Conservation (phyloP, 345 rosid species). For the Aquilaria yunnanensis region DNA sequence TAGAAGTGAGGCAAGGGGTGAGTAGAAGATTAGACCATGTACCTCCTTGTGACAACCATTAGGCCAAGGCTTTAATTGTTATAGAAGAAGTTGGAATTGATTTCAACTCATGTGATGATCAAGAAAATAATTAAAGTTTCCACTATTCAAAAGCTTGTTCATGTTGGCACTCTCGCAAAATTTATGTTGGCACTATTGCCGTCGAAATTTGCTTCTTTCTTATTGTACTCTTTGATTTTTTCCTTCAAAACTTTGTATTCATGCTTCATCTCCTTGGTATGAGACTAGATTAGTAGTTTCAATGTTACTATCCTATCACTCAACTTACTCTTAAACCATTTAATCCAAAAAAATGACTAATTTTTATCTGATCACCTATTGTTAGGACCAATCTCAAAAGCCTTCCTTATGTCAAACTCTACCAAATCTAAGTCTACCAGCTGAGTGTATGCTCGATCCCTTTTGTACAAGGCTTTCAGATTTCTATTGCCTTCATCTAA, state of each 20-base stretch:
- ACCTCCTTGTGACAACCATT: too few species aligned
- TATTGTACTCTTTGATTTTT: conserved; percentile 73
- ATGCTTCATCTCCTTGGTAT: conserved; percentile 70
- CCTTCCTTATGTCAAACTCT: conserved; percentile 69
- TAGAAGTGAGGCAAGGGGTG: too few species aligned
- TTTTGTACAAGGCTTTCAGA: conserved; percentile 73
- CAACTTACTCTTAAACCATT: neutral
- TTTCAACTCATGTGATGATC: too few species aligned
- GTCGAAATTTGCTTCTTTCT: conserved; percentile 79
- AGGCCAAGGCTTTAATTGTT: too few species aligned
- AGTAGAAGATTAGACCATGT: too few species aligned
- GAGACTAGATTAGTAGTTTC: neutral
- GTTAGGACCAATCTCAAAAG: conserved; percentile 75
- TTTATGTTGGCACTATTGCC: conserved; percentile 31
- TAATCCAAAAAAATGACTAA: neutral
- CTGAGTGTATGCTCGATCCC: conserved; percentile 72
- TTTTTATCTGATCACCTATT: conserved; percentile 38
- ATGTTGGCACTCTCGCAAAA: too few species aligned
- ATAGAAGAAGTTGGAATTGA: too few species aligned
- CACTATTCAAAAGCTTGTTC: too few species aligned
- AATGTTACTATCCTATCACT: too few species aligned
- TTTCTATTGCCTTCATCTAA: conserved; percentile 55
- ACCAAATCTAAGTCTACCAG: conserved; percentile 73
- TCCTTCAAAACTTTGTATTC: conserved; percentile 75
- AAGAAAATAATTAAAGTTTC: too few species aligned